These are phyloP conservation scores for Cyclotella baltica DNA, from an alignment of 108 stramenopile genomes.

Conservation along the genomic window DNA sequence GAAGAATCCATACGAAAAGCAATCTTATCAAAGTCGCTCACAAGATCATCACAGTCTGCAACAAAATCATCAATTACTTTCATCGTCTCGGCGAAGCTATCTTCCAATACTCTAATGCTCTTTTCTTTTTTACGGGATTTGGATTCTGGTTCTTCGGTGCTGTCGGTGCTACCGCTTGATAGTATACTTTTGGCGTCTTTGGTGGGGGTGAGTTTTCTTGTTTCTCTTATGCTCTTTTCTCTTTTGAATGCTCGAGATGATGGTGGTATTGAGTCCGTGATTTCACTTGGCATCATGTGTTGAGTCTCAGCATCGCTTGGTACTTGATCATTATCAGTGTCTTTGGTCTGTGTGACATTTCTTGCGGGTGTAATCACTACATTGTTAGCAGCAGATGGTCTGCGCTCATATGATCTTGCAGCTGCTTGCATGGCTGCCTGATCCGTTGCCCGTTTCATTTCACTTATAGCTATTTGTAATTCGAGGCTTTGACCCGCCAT, in stretches of 20 bases:
- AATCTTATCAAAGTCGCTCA: constrained; percentile 41
- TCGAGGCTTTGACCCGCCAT: constrained; percentile 37
- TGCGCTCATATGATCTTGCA: not conserved
- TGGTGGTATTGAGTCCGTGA: too few species aligned
- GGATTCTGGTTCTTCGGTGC: not conserved
- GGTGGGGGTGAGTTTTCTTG: not conserved
- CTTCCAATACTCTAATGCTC: constrained; percentile 16
- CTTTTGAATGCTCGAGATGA: not conserved
- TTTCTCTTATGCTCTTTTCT: not conserved
- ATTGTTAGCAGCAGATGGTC: not conserved
- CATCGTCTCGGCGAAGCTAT: constrained; percentile 49
- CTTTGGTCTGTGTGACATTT: not conserved
- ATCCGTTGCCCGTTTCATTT: constrained; percentile 35
- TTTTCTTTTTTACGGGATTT: not conserved
- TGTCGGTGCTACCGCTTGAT: too few species aligned
- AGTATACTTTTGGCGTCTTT: not conserved
- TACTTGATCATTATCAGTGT: too few species aligned
- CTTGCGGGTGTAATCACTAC: constrained; percentile 16
- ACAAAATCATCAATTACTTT: constrained; percentile 42
- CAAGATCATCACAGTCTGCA: constrained; percentile 38
- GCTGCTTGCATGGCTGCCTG: constrained; percentile 9
- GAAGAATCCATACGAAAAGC: constrained; percentile 40
- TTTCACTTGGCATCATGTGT: too few species aligned
- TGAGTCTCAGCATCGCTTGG: too few species aligned
- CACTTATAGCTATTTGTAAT: constrained; percentile 29